Base-by-base conservation (phyloP, 192 early-diverging fungal genomes). In the Glomus cerebriforme region DNA sequence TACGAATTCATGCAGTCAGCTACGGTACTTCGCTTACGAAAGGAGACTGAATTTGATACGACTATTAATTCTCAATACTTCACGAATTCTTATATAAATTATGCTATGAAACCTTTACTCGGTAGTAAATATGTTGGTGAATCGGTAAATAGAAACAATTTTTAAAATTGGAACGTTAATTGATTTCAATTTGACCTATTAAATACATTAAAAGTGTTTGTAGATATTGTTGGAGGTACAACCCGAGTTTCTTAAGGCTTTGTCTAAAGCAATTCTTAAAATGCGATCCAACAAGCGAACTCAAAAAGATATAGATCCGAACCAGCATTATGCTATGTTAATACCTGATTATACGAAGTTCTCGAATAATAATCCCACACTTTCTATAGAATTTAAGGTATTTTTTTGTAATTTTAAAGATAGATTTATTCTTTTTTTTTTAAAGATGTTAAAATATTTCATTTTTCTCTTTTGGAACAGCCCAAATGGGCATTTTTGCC, bases 401-500 rank as follows among this genome's bases (percentile, higher is more conserved):
- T 29, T 26, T 54, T 6, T 63, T 29, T 19, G 12, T 67, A n/a
- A n/a, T 45, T 27, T 5, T 59, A 31, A 17, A 27, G 22, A 63
- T 19, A 3, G 17, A 0, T 27, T 26, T 71, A 26, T 58, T 49
- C 67, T 27, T 64, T 26, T 12, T 77, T 27, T 26, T 3, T 22
- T 76, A n/a, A n/a, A n/a, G n/a, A n/a, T n/a, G 9, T 39, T 13
- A 49, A 15, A 49, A 15, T 17, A 17, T 17, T 22, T 3, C 32
- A 32, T 19, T 24, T 17, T 66, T 66, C 26, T 43, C 24, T 22
- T 27, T 49, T 45, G 13, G 37, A 39, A 75, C 69, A 89, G 88
- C 92, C 92, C 69, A 94, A 94, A 72, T 93, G 92, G 91, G 92
- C 90, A 22, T 92, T 92, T 68, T 78, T 94, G 17, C 87, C 91